A percentile compares a stretch with the other conserved stretches of the same genome.
Conservation (phyloP, 2,329 filamentous ascomycete species). For the Aureobasidium uvarum region DNA sequence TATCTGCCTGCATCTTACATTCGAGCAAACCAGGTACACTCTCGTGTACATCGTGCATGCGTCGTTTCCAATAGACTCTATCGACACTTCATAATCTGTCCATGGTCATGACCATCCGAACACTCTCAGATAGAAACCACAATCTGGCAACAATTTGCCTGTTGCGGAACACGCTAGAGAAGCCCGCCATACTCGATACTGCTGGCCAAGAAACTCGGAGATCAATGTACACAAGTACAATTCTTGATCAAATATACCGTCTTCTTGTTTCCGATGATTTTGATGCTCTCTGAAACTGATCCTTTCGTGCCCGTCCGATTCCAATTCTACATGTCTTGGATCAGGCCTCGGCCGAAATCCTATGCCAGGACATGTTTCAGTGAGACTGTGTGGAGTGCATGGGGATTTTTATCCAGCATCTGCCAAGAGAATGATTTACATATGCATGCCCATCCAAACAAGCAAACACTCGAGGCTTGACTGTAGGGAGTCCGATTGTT, state of each 20-base stretch:
- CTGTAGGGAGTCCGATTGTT: not conserved
- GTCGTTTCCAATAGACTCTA: slow-evolving; percentile 15
- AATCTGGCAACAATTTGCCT: not conserved
- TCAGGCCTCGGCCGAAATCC: not conserved
- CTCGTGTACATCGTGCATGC: slow-evolving; percentile 6
- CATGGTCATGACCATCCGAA: not conserved
- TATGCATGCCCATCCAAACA: not conserved
- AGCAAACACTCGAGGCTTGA: not conserved
- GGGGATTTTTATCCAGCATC: not conserved
- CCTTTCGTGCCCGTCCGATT: not conserved
- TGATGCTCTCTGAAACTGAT: not conserved
- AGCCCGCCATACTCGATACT: not conserved
- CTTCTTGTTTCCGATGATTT: not conserved
- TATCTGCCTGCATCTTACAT: not conserved
- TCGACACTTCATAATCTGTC: not conserved
- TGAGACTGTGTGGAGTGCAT: not conserved
- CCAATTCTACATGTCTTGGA: not conserved
- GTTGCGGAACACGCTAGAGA: slow-evolving; percentile 1
- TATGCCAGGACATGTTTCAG: not conserved
- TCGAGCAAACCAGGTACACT: slow-evolving; percentile 3
- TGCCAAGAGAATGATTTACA: not conserved
- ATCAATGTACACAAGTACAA: not conserved
- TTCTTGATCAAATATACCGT: not conserved
- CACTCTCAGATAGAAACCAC: not conserved
- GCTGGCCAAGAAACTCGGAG: not conserved